Base-by-base conservation (phyloP, 208 protist genomes). In the Trypanosoma scelopori region DNA sequence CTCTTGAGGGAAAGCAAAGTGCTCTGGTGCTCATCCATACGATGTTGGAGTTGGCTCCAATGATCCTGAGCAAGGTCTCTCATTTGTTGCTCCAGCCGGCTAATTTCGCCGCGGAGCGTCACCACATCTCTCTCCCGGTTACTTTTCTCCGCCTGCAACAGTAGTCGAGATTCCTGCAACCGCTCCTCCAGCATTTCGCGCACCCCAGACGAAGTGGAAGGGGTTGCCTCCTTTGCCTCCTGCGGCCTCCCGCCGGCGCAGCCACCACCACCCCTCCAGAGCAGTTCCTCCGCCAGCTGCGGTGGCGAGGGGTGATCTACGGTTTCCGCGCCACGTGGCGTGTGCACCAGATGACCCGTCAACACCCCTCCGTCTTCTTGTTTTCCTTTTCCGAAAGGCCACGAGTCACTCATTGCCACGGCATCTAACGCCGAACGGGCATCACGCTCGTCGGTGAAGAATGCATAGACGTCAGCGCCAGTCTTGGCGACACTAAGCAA, bases 371-470 rank as follows among this genome's bases (percentile, higher is more conserved):
- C 25, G 15, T 50, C 23, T 28, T 3, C n/a, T 32, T 50, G 15
- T 28, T 3, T n/a, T 32, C 25, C 9, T 41, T 45, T 22, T n/a
- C 39, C 13, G 25, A 47, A 12, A n/a, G 5, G 32, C 27, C 7
- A 55, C 27, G 27, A 30, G 9, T 32, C 3, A 15, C 18, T 18
- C 32, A 12, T 23, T 22, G 41, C 13, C 48, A 35, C 20, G 12
- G 49, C 18, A 15, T 65, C 27, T 20, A 88, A 65, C 0, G 66
- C 82, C 11, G 68, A 28, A 1, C 79, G 78, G 3, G 85, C 85
- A 0, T 64, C 43, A 18, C 68, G 55, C 55, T 91, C 85, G 42
- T 91, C 78, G 1, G 55, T 55, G 57, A 82, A 87, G 28, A 87
- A 66, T 15, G 51, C 27, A 59, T 62, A 51, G 11, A 59, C 7